phyloP scores from a whole-genome alignment of 1,139 yeast species.

The Scheffersomyces illinoinensis region DNA sequence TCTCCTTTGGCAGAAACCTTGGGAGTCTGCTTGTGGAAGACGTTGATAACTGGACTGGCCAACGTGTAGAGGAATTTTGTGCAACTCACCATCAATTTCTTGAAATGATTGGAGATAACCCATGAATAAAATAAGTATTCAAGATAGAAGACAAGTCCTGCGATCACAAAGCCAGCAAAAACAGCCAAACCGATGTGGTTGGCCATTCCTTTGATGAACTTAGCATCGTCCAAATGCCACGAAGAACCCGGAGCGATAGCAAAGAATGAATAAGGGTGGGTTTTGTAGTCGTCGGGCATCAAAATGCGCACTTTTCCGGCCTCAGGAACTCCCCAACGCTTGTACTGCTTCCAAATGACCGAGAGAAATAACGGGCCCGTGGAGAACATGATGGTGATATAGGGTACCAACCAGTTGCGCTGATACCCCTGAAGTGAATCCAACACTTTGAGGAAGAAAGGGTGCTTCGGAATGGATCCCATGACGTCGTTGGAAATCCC shows the following conservation, averaged over 20 bases:
- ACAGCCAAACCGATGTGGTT: conserved; percentile 71
- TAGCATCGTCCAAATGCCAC: conserved; percentile 88
- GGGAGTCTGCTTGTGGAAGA: neutral
- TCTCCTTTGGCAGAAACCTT: neutral
- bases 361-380: conserved; percentile 91
- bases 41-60: conserved; percentile 1
- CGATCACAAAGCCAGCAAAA: conserved; percentile 63
- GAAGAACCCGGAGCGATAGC: conserved; percentile 77
- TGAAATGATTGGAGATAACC: conserved; percentile 34
- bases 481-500: conserved; percentile 92
- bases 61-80: conserved; percentile 3
- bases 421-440: conserved; percentile 64
- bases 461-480: conserved; percentile 88
- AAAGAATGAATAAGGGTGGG: conserved; percentile 61
- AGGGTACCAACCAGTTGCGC: conserved; percentile 78
- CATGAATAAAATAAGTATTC: conserved; percentile 65
- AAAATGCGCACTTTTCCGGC: conserved; percentile 65
- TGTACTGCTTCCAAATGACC: conserved; percentile 84
- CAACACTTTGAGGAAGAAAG: conserved; percentile 74
- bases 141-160: conserved; percentile 52
- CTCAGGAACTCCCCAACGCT: conserved; percentile 72
- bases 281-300: conserved; percentile 71
- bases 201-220: conserved; percentile 68
- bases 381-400: conserved; percentile 87
- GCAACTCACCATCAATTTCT: conserved; percentile 22